These are phyloP conservation scores for Luffa aegyptiaca DNA, from an alignment of 306 rosid species.

Conservation along the genomic window DNA sequence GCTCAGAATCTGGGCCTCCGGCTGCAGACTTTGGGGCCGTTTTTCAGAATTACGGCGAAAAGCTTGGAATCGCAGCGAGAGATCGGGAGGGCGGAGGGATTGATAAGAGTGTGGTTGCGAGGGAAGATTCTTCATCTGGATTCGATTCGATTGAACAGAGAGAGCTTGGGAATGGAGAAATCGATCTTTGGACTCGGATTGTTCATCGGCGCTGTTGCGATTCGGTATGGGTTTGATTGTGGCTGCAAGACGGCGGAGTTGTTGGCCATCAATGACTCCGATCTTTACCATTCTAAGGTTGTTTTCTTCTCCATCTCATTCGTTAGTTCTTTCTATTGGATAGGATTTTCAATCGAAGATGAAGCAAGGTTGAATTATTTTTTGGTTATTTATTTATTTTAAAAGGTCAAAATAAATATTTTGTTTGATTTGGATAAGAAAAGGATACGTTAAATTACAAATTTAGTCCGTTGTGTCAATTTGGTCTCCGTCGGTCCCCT, in stretches of 20 bases:
- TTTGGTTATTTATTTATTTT: no score
- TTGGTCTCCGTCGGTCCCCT: no score
- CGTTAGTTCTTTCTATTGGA: neutral
- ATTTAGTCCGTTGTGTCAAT: no score
- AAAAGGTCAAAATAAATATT: no score
- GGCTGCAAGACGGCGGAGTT: slow-evolving; percentile 60
- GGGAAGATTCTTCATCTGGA: slow-evolving; percentile 81
- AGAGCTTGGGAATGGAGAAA: slow-evolving; percentile 71
- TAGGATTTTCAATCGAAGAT: neutral
- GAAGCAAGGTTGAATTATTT: no score
- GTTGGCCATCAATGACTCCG: slow-evolving; percentile 79
- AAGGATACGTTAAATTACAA: no score
- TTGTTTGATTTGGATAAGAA: no score
- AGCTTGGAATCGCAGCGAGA: slow-evolving; percentile 40
- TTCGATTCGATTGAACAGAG: slow-evolving; percentile 56
- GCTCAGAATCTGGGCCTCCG: slow-evolving; percentile 53
- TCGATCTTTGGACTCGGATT: slow-evolving; percentile 84
- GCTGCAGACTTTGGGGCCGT: slow-evolving; percentile 78
- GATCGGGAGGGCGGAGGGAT: slow-evolving; percentile 74
- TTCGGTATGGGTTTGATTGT: slow-evolving; percentile 63
- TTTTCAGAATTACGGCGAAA: slow-evolving; percentile 73
- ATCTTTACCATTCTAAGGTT: slow-evolving; percentile 79
- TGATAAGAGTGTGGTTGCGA: slow-evolving; percentile 48
- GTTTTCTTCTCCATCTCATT: neutral
- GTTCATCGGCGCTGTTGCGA: slow-evolving; percentile 81